Conservation (phyloP, 1,284 basidiomycete species). For the Rhodofomes roseus region DNA sequence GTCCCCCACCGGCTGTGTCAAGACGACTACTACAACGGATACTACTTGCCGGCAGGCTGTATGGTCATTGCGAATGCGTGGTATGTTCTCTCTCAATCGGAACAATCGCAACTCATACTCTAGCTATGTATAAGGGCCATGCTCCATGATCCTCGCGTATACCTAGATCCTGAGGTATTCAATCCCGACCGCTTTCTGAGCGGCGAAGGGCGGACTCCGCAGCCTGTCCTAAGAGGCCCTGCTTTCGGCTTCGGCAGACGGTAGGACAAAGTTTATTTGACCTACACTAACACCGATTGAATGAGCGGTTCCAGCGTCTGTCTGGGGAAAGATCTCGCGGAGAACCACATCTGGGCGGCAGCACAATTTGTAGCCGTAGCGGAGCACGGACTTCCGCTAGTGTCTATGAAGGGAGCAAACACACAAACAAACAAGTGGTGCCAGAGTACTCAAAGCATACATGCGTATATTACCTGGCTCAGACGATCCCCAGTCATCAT, state of each 20-base stretch:
- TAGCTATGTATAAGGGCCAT: constrained; percentile 9
- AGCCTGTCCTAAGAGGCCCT: neutral
- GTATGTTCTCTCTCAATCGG: neutral
- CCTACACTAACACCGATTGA: neutral
- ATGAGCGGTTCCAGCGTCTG: neutral
- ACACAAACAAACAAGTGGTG: too few species aligned
- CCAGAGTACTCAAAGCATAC: too few species aligned
- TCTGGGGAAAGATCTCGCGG: neutral
- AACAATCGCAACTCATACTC: neutral
- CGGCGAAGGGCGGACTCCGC: neutral
- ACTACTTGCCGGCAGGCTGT: neutral
- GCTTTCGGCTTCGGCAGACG: neutral
- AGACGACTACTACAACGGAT: neutral
- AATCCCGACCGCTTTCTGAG: constrained; percentile 14
- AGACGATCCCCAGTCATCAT: too few species aligned
- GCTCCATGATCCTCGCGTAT: constrained; percentile 13
- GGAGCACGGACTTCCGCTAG: too few species aligned
- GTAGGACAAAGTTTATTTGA: neutral
- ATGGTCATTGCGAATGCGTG: neutral
- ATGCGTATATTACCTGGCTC: too few species aligned
- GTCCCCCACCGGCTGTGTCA: neutral
- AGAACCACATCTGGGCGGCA: neutral
- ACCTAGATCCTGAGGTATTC: constrained; percentile 14
- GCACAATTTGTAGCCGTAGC: too few species aligned
- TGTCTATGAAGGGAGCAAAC: too few species aligned